A percentile compares a stretch with the other conserved stretches of the same genome.
Evolutionary conservation across 257 asterid species (phyloP).

Genomic region (Capsicum baccatum): DNA sequence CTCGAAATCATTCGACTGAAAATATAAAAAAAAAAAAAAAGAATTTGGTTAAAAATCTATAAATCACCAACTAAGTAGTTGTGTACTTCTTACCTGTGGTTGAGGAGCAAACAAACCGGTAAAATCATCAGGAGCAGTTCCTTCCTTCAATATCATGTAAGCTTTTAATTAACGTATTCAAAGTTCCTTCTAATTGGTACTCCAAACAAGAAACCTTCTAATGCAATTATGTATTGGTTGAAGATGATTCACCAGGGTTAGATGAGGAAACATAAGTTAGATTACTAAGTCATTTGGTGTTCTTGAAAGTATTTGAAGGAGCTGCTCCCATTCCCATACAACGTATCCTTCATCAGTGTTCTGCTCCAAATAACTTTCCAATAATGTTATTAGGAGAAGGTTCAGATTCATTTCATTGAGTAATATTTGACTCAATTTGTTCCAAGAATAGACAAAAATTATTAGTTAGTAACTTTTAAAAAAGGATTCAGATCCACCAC

Average conservation of each 20-base stretch:
- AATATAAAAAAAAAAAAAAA: background rate
- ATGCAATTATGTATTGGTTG: background rate
- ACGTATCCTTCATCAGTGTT: background rate
- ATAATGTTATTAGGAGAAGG: background rate
- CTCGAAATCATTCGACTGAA: background rate
- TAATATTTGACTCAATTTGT: background rate
- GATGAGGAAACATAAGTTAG: background rate
- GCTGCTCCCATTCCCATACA: background rate
- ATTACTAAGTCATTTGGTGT: background rate
- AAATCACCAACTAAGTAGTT: too few relatives aligned
- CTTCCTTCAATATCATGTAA: background rate
- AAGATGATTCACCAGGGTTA: background rate
- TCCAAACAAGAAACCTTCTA: background rate
- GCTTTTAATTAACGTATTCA: background rate
- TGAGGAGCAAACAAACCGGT: background rate
- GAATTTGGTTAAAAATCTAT: background rate
- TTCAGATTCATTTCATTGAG: background rate
- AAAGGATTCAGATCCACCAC: too few relatives aligned
- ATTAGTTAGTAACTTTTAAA: too few relatives aligned
- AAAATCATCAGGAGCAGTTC: background rate
- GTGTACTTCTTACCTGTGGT: background rate
- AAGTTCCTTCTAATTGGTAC: background rate
- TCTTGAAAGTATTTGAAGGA: background rate
- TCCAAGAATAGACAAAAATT: background rate
- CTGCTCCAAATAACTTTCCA: background rate